These are phyloP conservation scores for Cronartium ribicola DNA, from an alignment of 1,284 basidiomycete genomes.

Conservation along the genomic window DNA sequence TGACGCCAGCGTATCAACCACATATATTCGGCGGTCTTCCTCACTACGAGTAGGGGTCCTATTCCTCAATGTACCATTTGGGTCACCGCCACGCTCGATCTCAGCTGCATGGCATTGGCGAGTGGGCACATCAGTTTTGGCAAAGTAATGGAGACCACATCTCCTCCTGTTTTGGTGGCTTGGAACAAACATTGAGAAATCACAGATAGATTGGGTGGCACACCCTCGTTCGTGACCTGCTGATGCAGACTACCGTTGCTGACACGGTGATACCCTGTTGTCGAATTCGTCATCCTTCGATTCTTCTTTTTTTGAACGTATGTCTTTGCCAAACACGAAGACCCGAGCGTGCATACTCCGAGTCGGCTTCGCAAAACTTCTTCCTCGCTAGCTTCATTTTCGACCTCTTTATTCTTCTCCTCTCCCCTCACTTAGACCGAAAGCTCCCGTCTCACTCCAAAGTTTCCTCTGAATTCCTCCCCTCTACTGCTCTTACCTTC, in stretches of 20 bases:
- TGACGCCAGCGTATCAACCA: slow-evolving; percentile 6
- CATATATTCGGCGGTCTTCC: not conserved
- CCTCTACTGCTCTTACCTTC: slow-evolving; percentile 31
- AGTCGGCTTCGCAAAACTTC: slow-evolving; percentile 36
- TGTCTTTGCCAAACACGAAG: slow-evolving; percentile 14
- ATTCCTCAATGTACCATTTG: not conserved
- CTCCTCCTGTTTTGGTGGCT: slow-evolving; percentile 18
- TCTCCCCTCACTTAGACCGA: slow-evolving; percentile 18
- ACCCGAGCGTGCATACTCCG: slow-evolving; percentile 28
- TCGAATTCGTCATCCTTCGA: not conserved
- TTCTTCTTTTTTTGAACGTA: not conserved
- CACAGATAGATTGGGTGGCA: slow-evolving; percentile 18
- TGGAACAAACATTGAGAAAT: slow-evolving; percentile 15
- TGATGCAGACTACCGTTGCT: slow-evolving; percentile 17
- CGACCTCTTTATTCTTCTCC: slow-evolving; percentile 9
- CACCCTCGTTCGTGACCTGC: slow-evolving; percentile 12
- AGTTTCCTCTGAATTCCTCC: slow-evolving; percentile 41
- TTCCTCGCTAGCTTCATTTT: not conserved
- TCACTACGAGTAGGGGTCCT: not conserved
- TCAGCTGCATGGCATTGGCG: slow-evolving; percentile 25
- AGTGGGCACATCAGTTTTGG: slow-evolving; percentile 16
- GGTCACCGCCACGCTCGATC: slow-evolving; percentile 9
- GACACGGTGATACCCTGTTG: not conserved
- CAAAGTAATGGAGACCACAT: not conserved
- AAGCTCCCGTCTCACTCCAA: slow-evolving; percentile 38